A percentile compares a stretch with the other conserved stretches of the same genome.
These are phyloP conservation scores for Pezicula rhizophila DNA, from an alignment of 2,329 filamentous ascomycete species.

Conservation along the genomic window DNA sequence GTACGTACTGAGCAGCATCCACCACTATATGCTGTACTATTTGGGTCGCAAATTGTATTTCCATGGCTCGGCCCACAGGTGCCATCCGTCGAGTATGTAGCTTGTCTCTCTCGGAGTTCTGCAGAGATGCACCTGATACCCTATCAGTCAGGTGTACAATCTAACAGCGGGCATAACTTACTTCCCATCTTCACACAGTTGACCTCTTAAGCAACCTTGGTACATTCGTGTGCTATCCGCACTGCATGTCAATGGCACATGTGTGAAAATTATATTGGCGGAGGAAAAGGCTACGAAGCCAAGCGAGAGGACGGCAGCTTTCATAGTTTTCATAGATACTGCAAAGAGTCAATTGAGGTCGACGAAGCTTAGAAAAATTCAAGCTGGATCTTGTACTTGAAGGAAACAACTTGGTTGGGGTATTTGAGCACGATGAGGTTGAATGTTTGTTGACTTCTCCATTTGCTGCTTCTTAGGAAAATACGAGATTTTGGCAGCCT, in stretches of 20 bases:
- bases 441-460: neutral
- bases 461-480: neutral
- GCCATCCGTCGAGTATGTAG: constrained; percentile 35
- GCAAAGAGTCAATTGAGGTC: constrained; percentile 3
- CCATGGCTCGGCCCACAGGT: constrained; percentile 27
- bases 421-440: neutral
- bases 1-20: constrained; percentile 35
- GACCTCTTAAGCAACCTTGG: constrained; percentile 26
- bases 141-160: constrained; percentile 4
- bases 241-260: constrained; percentile 38
- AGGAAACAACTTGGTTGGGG: neutral
- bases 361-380: too few species aligned
- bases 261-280: constrained; percentile 43
- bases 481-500: neutral
- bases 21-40: constrained; percentile 37
- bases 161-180: constrained; percentile 7
- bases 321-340: constrained; percentile 21
- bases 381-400: neutral
- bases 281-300: constrained; percentile 29
- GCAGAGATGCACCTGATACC: constrained; percentile 18
- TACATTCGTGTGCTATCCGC: constrained; percentile 21
- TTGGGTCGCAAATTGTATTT: constrained; percentile 31
- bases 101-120: constrained; percentile 21
- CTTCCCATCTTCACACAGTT: constrained; percentile 20
- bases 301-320: constrained; percentile 18